A percentile compares a stretch with the other conserved stretches of the same genome.
These are phyloP conservation scores for Chionographis japonica DNA, from an alignment of 106 monocot genomes.

Conservation along the genomic window DNA sequence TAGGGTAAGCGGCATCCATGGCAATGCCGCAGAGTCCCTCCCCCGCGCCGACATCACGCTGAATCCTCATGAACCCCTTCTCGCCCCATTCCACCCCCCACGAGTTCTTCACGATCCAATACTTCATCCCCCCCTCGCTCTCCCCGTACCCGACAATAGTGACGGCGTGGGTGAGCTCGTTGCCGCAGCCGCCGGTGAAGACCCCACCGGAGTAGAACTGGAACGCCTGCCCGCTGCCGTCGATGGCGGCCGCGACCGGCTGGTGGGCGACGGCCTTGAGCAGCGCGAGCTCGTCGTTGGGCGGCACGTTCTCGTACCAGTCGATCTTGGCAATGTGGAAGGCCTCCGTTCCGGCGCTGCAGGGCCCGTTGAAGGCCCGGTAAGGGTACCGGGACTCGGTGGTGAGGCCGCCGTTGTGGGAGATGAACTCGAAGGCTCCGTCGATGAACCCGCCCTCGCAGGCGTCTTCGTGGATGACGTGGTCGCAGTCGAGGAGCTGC, in stretches of 20 bases:
- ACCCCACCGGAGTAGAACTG: constrained; percentile 64
- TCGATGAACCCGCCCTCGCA: constrained; percentile 23
- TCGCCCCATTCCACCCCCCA: constrained; percentile 73
- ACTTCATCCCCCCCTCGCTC: constrained; percentile 31
- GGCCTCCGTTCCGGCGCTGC: constrained; percentile 14
- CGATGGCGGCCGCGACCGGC: constrained; percentile 47
- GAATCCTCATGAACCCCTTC: constrained; percentile 43
- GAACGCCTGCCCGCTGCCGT: constrained; percentile 33
- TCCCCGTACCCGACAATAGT: constrained; percentile 41
- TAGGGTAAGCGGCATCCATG: constrained; percentile 47
- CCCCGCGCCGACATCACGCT: constrained; percentile 4
- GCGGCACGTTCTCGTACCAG: constrained; percentile 37
- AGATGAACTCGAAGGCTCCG: constrained; percentile 18
- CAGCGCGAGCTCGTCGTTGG: constrained; percentile 36
- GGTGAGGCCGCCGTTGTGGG: constrained; percentile 6
- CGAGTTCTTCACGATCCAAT: constrained; percentile 68
- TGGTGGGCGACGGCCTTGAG: constrained; percentile 49
- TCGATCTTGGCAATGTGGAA: constrained; percentile 21
- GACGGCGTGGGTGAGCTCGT: constrained; percentile 47
- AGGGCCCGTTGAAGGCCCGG: background rate
- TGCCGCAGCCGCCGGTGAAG: constrained; percentile 39
- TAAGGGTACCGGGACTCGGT: constrained; percentile 17
- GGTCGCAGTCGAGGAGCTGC: constrained; percentile 9
- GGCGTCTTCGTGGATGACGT: background rate
- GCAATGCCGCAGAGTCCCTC: constrained; percentile 45